These are phyloP conservation scores for Austroboletus festivus DNA, from an alignment of 768 basidiomycete species.

Conservation along the genomic window DNA sequence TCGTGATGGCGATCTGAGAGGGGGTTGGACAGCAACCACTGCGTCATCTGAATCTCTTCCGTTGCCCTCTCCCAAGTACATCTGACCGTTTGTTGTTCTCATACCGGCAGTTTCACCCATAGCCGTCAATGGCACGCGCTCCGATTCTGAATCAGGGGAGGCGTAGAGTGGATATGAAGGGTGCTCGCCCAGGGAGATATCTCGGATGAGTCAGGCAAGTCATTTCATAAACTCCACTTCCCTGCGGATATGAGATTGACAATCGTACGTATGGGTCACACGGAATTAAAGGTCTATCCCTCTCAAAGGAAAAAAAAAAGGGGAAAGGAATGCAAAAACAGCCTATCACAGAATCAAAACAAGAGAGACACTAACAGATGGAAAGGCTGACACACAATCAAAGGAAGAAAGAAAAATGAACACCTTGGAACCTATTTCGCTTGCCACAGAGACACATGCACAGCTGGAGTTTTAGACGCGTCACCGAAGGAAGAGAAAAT, in stretches of 20 bases:
- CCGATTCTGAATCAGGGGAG: constrained; percentile 1
- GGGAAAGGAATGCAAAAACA: no score
- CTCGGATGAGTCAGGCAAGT: constrained; percentile 13
- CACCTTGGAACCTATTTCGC: constrained; percentile 25
- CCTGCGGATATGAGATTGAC: constrained; percentile 24
- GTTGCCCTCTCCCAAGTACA: constrained; percentile 7
- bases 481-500: constrained; percentile 25
- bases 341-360: not conserved
- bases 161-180: not conserved
- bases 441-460: constrained; percentile 14
- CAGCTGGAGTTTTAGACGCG: constrained; percentile 29
- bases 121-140: constrained; percentile 1
- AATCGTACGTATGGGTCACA: no score
- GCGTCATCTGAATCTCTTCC: not conserved
- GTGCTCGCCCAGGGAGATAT: constrained; percentile 8
- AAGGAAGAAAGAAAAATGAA: constrained; percentile 8
- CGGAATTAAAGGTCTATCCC: no score
- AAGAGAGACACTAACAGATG: not conserved
- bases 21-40: constrained; percentile 5
- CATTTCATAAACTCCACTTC: constrained; percentile 15
- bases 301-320: not conserved
- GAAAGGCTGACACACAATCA: constrained; percentile 15
- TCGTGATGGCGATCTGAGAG: not conserved
- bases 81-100: constrained; percentile 15
- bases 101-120: constrained; percentile 22